Evolutionary conservation across 306 rosid species (phyloP).

Genomic region (Lathyrus tuberosus): DNA sequence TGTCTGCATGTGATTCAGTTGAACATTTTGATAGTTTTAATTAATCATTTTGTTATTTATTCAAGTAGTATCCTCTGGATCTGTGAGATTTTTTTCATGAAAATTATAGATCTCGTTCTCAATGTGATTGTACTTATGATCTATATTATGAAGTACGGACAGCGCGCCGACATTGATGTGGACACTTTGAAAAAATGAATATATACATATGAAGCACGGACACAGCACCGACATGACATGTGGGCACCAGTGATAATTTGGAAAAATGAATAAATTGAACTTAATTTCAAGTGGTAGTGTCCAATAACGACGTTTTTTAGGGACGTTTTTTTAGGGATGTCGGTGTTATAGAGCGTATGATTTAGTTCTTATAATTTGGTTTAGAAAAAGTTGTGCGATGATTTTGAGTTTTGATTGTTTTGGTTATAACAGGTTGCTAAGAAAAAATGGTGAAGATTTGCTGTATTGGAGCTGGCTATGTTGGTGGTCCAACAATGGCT

Average conservation of each 20-base stretch:
- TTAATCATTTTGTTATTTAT: conserved; percentile 19
- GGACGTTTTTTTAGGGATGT: too few relatives aligned
- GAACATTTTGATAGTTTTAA: conserved; percentile 1
- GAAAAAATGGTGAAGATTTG: conserved; percentile 93
- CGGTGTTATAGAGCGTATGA: too few relatives aligned
- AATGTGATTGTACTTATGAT: background rate
- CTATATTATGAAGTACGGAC: too few relatives aligned
- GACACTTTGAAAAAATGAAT: too few relatives aligned
- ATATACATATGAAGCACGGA: too few relatives aligned
- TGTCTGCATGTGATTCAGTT: conserved; percentile 20
- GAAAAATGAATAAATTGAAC: too few relatives aligned
- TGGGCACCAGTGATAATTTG: too few relatives aligned
- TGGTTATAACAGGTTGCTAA: conserved; percentile 40
- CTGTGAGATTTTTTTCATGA: conserved; percentile 12
- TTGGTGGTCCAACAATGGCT: conserved; percentile 97
- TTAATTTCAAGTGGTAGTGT: too few relatives aligned
- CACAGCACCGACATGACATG: too few relatives aligned
- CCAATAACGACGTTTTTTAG: too few relatives aligned
- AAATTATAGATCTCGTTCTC: conserved; percentile 48
- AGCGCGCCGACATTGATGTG: too few relatives aligned
- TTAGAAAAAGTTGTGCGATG: background rate
- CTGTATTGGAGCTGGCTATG: conserved; percentile 95
- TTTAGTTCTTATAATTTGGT: background rate
- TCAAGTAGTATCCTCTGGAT: conserved; percentile 2
- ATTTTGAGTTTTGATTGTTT: conserved; percentile 22